Conservation (phyloP, 331 rosid species). For the Cydonia oblonga region DNA sequence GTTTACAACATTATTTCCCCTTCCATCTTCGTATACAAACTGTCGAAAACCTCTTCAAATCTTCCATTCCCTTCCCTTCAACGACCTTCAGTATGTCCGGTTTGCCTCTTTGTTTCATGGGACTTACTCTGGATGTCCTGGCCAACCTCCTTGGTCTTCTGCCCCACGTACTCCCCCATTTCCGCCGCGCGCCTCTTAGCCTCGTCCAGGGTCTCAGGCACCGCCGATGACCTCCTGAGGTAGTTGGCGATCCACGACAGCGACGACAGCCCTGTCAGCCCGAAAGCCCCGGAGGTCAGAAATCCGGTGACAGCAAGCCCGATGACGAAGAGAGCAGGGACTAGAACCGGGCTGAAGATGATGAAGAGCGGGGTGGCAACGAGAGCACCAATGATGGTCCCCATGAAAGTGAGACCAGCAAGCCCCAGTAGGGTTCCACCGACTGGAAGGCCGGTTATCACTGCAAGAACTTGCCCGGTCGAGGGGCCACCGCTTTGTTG, state of each 20-base stretch:
- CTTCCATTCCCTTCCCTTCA: neutral
- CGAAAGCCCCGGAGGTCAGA: conserved; percentile 42
- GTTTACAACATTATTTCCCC: conserved; percentile 13
- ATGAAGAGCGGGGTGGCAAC: conserved; percentile 48
- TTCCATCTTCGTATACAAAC: neutral
- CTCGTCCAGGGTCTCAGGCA: conserved; percentile 37
- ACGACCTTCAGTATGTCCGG: neutral
- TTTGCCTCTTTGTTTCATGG: conserved; percentile 48
- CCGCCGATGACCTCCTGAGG: conserved; percentile 21
- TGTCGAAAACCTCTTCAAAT: neutral
- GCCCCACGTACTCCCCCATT: conserved; percentile 39
- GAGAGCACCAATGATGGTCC: conserved; percentile 41
- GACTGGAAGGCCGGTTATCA: conserved; percentile 31
- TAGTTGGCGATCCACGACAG: conserved; percentile 51
- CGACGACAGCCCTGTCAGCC: conserved; percentile 48
- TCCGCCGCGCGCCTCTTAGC: conserved; percentile 45
- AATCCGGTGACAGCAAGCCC: conserved; percentile 41
- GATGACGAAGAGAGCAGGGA: conserved; percentile 41
- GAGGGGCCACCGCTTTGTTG: conserved; percentile 26
- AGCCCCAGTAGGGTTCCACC: conserved; percentile 49
- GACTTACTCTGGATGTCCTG: conserved; percentile 57
- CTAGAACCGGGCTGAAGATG: conserved; percentile 63
- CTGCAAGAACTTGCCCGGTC: conserved; percentile 23
- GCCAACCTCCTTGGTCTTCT: conserved; percentile 72
- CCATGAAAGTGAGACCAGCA: conserved; percentile 42